phyloP scores from a whole-genome alignment of 768 basidiomycete genomes.

The Boletus sp. region DNA sequence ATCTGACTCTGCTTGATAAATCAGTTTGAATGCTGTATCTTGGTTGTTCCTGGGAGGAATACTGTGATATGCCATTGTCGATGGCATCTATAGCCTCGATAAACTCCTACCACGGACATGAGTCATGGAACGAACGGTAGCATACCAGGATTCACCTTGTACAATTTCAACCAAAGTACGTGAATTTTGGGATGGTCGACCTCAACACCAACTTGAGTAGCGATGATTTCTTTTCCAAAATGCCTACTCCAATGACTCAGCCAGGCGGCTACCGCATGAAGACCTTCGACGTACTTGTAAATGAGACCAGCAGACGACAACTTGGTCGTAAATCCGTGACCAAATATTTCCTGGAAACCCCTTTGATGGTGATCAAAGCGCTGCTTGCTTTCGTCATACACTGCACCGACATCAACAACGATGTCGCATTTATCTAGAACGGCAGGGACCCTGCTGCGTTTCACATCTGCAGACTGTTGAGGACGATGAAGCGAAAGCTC shows the following conservation, averaged over 20 bases:
- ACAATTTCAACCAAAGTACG: slow-evolving; percentile 84
- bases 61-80: slow-evolving; percentile 92
- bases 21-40: slow-evolving; percentile 80
- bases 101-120: slow-evolving; percentile 59
- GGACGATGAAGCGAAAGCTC: background rate
- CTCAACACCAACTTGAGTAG: slow-evolving; percentile 51
- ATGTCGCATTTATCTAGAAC: slow-evolving; percentile 82
- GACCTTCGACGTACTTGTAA: slow-evolving; percentile 71
- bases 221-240: slow-evolving; percentile 85
- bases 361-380: slow-evolving; percentile 97
- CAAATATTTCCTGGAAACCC: slow-evolving; percentile 88
- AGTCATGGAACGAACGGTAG: background rate
- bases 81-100: slow-evolving; percentile 93
- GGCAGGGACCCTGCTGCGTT: slow-evolving; percentile 70
- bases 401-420: slow-evolving; percentile 93
- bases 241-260: slow-evolving; percentile 50
- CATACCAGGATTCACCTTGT: slow-evolving; percentile 51
- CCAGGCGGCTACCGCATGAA: background rate
- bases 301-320: slow-evolving; percentile 90
- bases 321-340: slow-evolving; percentile 84
- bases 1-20: slow-evolving; percentile 77
- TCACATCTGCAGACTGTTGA: slow-evolving; percentile 46
- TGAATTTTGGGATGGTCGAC: slow-evolving; percentile 62
- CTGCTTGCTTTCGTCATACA: slow-evolving; percentile 76
- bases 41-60: slow-evolving; percentile 60